Evolutionary conservation across 2,329 filamentous ascomycete genomes (phyloP), one percentile per base, ranked within the genome.

Genomic region (Monosporascus sp.): DNA sequence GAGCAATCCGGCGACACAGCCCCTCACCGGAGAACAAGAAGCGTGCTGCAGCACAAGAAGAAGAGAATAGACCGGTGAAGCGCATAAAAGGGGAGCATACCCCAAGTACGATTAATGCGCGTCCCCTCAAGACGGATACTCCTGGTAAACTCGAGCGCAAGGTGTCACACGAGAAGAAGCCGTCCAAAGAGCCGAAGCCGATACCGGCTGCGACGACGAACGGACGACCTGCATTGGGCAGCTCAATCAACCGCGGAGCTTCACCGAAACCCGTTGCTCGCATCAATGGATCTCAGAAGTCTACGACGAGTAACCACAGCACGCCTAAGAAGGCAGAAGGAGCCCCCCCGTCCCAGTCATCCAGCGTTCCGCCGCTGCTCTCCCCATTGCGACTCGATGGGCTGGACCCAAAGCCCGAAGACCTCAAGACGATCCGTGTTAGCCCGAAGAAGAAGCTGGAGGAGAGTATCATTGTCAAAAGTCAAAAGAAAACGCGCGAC

Each of bases 321-420:
- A 66, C 68, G 6, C 68, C 74, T 14, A 70, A 61, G 55, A 75
- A 75, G 59, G 48, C 63, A 20, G 73, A 76, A 20, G 57, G 61
- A 11, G 61, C 54, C 35, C 48, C 60, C 5, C 63, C 65, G 11
- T 61, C 68, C 2, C 76, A 74, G 56, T 57, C 72, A 25, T 65
- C 43, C 22, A 46, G 68, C 24, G 69, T 83, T 6, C 80, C 80
- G 8, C 77, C 75, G 3, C 60, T 83, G 31, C 62, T 83, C 15
- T 83, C 80, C 0, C 80, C 80, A 1, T 66, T 81, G 1, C 74
- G 73, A 37, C 68, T 81, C 11, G 71, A 63, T 25, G 58, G 70
- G 38, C 70, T 78, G 25, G 74, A 75, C 37, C 70, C 71, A 20
- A 60, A 71, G 43, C 61, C 67, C 17, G 65, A 68, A 52, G 60